phyloP scores from a whole-genome alignment of 345 rosid genomes.

The Corchorus olitorius region DNA sequence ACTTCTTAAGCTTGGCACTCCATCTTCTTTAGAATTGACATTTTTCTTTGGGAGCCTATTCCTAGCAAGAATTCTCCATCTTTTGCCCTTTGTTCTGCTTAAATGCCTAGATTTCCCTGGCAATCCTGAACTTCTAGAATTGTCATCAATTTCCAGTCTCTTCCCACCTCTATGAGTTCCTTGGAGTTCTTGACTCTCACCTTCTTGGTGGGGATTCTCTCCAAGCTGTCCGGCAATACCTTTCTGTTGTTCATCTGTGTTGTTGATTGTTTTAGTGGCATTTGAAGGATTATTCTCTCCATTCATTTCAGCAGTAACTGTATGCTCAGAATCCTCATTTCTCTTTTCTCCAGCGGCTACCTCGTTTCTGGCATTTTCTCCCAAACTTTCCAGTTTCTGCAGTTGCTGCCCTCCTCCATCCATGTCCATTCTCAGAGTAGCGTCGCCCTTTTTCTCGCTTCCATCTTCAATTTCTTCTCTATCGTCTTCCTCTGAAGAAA shows the following conservation, averaged over 20 bases:
- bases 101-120: slow-evolving; percentile 15
- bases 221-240: not conserved
- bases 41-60: slow-evolving; percentile 34
- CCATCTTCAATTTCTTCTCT: slow-evolving; percentile 16
- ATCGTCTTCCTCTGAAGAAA: not conserved
- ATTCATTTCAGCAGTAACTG: not conserved
- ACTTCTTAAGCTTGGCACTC: slow-evolving; percentile 1
- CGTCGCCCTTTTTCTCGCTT: slow-evolving; percentile 13
- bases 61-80: slow-evolving; percentile 36
- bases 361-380: slow-evolving; percentile 15
- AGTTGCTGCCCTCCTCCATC: not conserved
- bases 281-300: slow-evolving; percentile 16
- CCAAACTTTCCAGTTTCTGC: slow-evolving; percentile 14
- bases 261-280: slow-evolving; percentile 3
- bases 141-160: slow-evolving; percentile 27
- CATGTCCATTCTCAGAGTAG: slow-evolving; percentile 9
- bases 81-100: slow-evolving; percentile 34
- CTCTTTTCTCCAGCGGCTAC: not conserved
- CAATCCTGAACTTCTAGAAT: slow-evolving; percentile 11
- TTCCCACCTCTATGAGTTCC: slow-evolving; percentile 22
- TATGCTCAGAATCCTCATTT: not conserved
- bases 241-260: slow-evolving; percentile 11
- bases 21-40: slow-evolving; percentile 17
- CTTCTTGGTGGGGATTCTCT: slow-evolving; percentile 18
- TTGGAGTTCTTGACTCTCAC: slow-evolving; percentile 5